These are phyloP conservation scores for Hura crepitans DNA, from an alignment of 441 rosid species.

Conservation along the genomic window DNA sequence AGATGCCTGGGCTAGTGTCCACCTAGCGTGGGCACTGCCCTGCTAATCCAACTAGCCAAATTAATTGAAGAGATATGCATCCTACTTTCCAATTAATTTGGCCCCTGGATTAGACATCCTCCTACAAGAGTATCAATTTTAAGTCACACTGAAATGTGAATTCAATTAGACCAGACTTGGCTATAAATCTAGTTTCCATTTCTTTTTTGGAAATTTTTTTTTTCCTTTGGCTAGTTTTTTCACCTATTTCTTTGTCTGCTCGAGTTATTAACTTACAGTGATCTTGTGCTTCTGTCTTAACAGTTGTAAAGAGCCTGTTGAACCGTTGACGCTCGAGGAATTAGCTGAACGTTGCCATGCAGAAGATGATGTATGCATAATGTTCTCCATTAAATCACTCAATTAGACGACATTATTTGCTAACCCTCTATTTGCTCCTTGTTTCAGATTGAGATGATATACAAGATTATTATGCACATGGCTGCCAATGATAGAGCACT, in stretches of 20 bases:
- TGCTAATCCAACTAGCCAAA: too few relatives aligned
- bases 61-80: too few relatives aligned
- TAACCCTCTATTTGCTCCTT: slow-evolving; percentile 23
- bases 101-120: too few relatives aligned
- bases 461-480: slow-evolving; percentile 91
- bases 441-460: slow-evolving; percentile 87
- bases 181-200: background rate
- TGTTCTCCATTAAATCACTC: slow-evolving; percentile 9
- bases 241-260: background rate
- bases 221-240: background rate
- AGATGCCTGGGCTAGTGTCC: too few relatives aligned
- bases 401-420: slow-evolving; percentile 10
- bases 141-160: background rate
- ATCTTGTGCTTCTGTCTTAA: slow-evolving; percentile 10
- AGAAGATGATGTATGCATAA: slow-evolving; percentile 58
- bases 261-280: slow-evolving; percentile 5
- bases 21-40: too few relatives aligned
- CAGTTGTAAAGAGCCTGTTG: slow-evolving; percentile 92
- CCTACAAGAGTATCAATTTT: background rate
- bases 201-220: too few relatives aligned
- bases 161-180: background rate
- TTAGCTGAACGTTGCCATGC: slow-evolving; percentile 92
- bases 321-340: slow-evolving; percentile 78
- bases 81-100: too few relatives aligned
- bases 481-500: slow-evolving; percentile 92